Evolutionary conservation across 108 stramenopile genomes (phyloP), one percentile per base, ranked within the genome.

Genomic region (Cyclotella choctawhatcheeana): DNA sequence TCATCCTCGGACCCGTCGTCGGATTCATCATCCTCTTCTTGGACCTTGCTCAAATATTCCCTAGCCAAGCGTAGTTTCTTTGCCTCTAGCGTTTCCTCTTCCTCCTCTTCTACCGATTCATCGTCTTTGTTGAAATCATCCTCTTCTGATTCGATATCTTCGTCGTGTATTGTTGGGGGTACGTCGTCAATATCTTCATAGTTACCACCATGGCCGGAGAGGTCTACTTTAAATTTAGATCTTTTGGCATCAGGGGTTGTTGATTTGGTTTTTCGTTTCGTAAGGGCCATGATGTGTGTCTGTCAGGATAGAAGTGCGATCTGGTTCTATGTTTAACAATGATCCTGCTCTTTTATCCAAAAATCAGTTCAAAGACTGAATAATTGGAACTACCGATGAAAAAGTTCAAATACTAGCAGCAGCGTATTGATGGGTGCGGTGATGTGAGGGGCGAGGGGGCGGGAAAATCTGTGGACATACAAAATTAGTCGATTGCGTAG

Each of bases 51-150:
- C 44, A 96, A 70, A 77, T 96, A 96, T 64, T 93, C 85, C 20
- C 88, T 67, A 17, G 94, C 94, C 67, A 96, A 44, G 27, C 94
- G 74, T 58, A 93, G 81, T 67, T 80, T 54, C 69, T 96, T 96
- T 40, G 87, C 87, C 55, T 90, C 90, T 25, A 88, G 64, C 20
- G 89, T 89, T 68, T 92, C 91, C 63, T 92, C 86, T 58, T 89
- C 89, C 51, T 87, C 87, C 30, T 56, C 55, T 31, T 56, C 55
- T 30, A 31, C 55, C 5, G 10, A 53, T 58, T 17, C 78, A 3
- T 80, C 73, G 2, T 50, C 62, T n/a, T 67, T 29, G 29, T 64
- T 71, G 58, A 71, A 58, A 67, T 87, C 60, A 81, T 86, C 64
- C 59, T 75, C 66, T 21, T 79, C 74, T 24, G 76, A 77, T 33